Evolutionary conservation across 306 rosid species (phyloP), one percentile per base, ranked within the genome.

Genomic region (Dalbergia cultrata): DNA sequence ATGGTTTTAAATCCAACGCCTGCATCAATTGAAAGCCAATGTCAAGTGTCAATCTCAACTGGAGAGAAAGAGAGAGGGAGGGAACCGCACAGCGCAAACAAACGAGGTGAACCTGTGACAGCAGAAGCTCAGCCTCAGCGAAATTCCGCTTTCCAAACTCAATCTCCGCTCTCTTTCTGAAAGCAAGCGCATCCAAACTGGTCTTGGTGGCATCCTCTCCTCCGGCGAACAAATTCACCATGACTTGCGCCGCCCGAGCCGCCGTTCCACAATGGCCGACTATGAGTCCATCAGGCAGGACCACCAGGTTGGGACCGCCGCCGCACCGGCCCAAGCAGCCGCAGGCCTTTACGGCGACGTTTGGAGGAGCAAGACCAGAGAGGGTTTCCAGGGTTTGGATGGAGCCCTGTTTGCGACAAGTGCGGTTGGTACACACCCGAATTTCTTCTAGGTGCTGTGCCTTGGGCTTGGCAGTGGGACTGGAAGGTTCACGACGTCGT

Each of bases 291-390:
- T 82, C 84, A 0, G 95, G 97, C 26, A 91, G 61, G n/a, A 87
- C 77, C 16, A 60, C 91, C 21, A 94, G 52, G 85, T 95, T 95
- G 35, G 98, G 98, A 35, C 98, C 98, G 19, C 84, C 80, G 43
- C 97, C 95, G 70, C 98, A 92, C 49, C 75, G 88, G 66, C 97
- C 93, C 78, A 95, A 77, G 82, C 97, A 95, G 41, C 92, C 97
- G 58, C 89, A 88, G 10, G 95, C 37, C 21, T 80, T 88, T 44
- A 95, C 95, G 47, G 88, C 3, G 59, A 92, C 76, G 70, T 79
- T 82, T 0, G 95, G 90, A 34, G 97, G 95, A 56, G 95, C 91
- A 5, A 95, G 83, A 34, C 81, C 86, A 62, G 79, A 75, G 77
- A 95, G 89, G 50, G 86, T 87, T 72, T 91, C 92, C 8, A 95